Evolutionary conservation across 2,329 filamentous ascomycete species (phyloP), one percentile per base, ranked within the genome.

Genomic region (Colletotrichum acutatum): DNA sequence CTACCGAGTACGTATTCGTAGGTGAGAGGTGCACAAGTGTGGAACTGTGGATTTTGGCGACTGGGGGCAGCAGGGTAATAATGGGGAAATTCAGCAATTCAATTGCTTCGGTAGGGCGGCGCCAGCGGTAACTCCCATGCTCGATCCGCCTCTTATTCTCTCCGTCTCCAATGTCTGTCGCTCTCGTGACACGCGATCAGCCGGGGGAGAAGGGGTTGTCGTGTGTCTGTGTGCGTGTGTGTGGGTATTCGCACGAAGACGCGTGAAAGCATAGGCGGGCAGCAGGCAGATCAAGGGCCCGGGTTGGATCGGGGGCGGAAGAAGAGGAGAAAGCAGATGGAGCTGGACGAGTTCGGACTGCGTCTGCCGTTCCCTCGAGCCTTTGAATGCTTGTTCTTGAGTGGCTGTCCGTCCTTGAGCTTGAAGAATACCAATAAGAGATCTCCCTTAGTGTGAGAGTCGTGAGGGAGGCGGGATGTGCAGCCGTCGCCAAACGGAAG

Each of bases 171-270:
- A 66, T 60, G 53, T 61, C 49, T 54, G 49, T 65, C 32, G 54
- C 53, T 70, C 67, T 65, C 54, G 66, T 71, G 66, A 73, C 70
- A 73, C 53, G 60, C 71, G 71, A 73, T 71, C 66, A 66, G 46
- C 60, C 42, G 42, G 68, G 65, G 49, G 24, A 57, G 54, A 22
- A 26, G 32, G 57, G 57, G 42, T 42, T 42, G 37, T 42, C 37
- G 37, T 14, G 37, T 19, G 37, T 42, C 37, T 42, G 37, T 42
- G 37, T 49, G 42, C 19, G 42, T 49, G 16, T 49, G 42, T 49
- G 42, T 49, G 42, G 42, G 42, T 49, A 49, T 49, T 42, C 37
- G 37, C 16, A 42, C 37, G 37, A 42, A 42, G 37, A 42, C 19
- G 37, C 37, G 22, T 30, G 16, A 14, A 42, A 42, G 37, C 37